Base-by-base conservation (phyloP, 2,329 filamentous ascomycete genomes). In the Fusarium sp. region DNA sequence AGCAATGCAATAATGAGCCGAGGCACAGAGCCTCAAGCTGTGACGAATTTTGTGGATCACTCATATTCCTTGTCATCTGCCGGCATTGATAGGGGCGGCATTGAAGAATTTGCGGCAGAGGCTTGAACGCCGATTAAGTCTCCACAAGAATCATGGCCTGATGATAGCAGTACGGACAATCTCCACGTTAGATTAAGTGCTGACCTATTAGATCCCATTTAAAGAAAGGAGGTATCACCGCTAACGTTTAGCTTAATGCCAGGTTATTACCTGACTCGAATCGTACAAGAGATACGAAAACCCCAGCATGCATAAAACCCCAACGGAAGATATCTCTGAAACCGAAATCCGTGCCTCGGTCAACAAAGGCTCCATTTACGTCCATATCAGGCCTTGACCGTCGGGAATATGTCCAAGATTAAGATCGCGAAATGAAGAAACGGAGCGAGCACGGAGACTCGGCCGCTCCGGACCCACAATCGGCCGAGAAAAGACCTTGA, bases 401-500 rank as follows among this genome's bases (percentile, higher is more conserved):
- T 45, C 66, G 66, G 56, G 22, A 49, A 49, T 39, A 58, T 54
- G 26, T 33, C 66, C 53, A 38, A 5, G 51, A 63, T 33, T 11
- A 45, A 43, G 28, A 44, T 49, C 31, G 26, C 28, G n/a, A 63
- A 36, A 58, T 39, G 39, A 58, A 28, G 39, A 20, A 54, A 48
- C 52, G 52, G 66, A 60, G 40, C 46, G 24, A 53, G 43, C 52
- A 57, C 61, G 40, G 56, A 34, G 62, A 54, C 62, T 50, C 66
- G 66, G 66, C 63, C 40, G 34, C 17, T 55, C 66, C 66, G 66
- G 66, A 57, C 54, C 68, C 68, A 71, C 63, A 61, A 36, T 59
- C 70, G 70, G 64, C 68, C 68, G 67, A 73, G 64, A 72, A 67
- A 71, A 8, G 33, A n/a, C 68, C 68, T 64, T 56, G 36, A 61